Base-by-base conservation (phyloP, 1,284 basidiomycete species). In the Sporisorium exsertum region DNA sequence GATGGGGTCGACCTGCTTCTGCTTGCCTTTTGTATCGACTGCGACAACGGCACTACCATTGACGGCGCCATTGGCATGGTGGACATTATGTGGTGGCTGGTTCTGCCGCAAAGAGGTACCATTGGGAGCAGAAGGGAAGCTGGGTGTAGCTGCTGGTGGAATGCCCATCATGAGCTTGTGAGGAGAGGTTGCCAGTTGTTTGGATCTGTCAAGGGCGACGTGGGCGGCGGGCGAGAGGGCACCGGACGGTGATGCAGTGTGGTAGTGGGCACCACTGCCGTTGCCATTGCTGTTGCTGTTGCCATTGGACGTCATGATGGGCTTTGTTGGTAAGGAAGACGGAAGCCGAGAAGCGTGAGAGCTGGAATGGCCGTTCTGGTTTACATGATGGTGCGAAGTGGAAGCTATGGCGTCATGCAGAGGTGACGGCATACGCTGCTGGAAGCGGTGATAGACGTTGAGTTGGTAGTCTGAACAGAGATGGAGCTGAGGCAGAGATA, bases 131-230 rank as follows among this genome's bases (percentile, higher is more conserved):
- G 35, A 33, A 10, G 58, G 20, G 2, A 24, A 43, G 20, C 56
- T 62, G 49, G 71, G 71, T 29, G 71, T 76, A 8, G 62, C 29
- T 18, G 73, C 73, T 52, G 73, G 73, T 29, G 73, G 73, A 0
- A 76, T 61, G 26, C 73, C 73, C 6, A 76, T 76, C 68, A 71
- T 76, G 61, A 76, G 68, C 35, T 68, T 76, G 54, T 68, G 68
- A 16, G 68, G 67, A 18, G 72, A 75, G 4, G 60, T 24, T n/a
- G 61, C 42, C 35, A 56, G 32, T 4, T 60, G 52, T 42, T 70
- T 63, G 53, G 26, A 20, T 24, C 56, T 56, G 37, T 63, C 61
- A 52, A 59, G 5, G 27, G 55, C 27, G 46, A 43, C 50, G 32
- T 24, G 20, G 8, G 46, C 32, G 8, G 46, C 32, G 29, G 56